Conservation (phyloP, 2,329 filamentous ascomycete species). For the Graphilbum ipis-grandicollis region DNA sequence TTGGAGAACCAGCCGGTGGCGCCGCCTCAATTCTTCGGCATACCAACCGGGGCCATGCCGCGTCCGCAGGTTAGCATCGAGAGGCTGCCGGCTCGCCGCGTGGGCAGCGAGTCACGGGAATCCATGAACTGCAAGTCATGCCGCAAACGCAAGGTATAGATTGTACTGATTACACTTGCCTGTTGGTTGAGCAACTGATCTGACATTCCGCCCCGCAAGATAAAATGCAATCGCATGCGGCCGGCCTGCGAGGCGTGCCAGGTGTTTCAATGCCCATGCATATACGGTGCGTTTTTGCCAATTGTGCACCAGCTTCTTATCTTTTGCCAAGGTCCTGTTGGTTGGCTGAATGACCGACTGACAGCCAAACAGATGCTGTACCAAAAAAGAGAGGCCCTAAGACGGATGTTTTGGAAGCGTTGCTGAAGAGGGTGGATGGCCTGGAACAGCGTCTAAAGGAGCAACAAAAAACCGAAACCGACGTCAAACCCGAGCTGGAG, state of each 20-base stretch:
- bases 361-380: slow-evolving; percentile 80
- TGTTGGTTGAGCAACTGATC: not conserved
- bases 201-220: slow-evolving; percentile 31
- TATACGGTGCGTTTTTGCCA: slow-evolving; percentile 50
- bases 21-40: slow-evolving; percentile 17
- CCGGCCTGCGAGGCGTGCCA: slow-evolving; percentile 80
- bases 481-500: slow-evolving; percentile 7
- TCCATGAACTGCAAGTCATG: slow-evolving; percentile 95
- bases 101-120: slow-evolving; percentile 63
- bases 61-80: slow-evolving; percentile 70
- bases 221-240: slow-evolving; percentile 77
- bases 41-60: slow-evolving; percentile 40
- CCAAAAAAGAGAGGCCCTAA: slow-evolving; percentile 84
- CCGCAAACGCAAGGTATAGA: slow-evolving; percentile 67
- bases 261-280: slow-evolving; percentile 73
- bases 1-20: slow-evolving; percentile 24
- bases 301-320: not conserved
- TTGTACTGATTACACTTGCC: not conserved
- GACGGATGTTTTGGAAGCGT: slow-evolving; percentile 71
- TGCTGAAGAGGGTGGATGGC: slow-evolving; percentile 72
- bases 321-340: too few relatives aligned
- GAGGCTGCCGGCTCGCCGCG: slow-evolving; percentile 52
- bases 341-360: too few relatives aligned
- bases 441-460: slow-evolving; percentile 65
- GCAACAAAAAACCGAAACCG: slow-evolving; percentile 27